A percentile compares a stretch with the other conserved stretches of the same genome.
Evolutionary conservation across 371 early-diverging fungal species (phyloP).

Genomic region (Umbelopsis sp.): DNA sequence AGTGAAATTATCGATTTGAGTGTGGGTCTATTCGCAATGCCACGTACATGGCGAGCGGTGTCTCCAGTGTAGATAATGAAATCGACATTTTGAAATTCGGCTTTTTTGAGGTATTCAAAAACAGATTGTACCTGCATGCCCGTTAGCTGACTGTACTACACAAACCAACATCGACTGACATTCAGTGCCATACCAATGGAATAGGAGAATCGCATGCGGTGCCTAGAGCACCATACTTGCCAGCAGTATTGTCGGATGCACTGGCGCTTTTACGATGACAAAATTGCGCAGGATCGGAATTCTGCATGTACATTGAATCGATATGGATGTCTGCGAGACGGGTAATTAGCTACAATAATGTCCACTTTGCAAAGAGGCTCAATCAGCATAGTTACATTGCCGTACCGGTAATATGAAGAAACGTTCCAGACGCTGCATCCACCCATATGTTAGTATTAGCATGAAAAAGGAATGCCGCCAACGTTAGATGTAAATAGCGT

Average conservation of each 20-base stretch:
- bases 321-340: slow-evolving; percentile 41
- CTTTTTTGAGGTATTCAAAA: slow-evolving; percentile 41
- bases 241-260: slow-evolving; percentile 24
- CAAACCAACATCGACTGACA: too few relatives aligned
- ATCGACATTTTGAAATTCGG: slow-evolving; percentile 34
- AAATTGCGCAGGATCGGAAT: slow-evolving; percentile 30
- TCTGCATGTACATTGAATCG: slow-evolving; percentile 35
- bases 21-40: too few relatives aligned
- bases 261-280: slow-evolving; percentile 32
- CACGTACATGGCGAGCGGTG: slow-evolving; percentile 43
- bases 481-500: background rate
- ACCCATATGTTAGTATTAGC: background rate
- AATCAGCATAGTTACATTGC: too few relatives aligned
- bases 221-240: slow-evolving; percentile 43
- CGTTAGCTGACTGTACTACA: too few relatives aligned
- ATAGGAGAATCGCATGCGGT: slow-evolving; percentile 45
- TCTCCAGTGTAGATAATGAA: slow-evolving; percentile 60
- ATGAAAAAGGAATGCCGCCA: background rate
- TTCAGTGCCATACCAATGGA: slow-evolving; percentile 21
- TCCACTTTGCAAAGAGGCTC: background rate
- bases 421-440: slow-evolving; percentile 30
- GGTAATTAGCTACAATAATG: background rate
- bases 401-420: slow-evolving; percentile 49
- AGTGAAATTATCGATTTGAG: background rate
- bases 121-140: slow-evolving; percentile 31